Percentiles rank a stretch among this genome's conserved stretches.
Evolutionary conservation across 768 basidiomycete species (phyloP).

Genomic region (Termitomyces eurrhizus): DNA sequence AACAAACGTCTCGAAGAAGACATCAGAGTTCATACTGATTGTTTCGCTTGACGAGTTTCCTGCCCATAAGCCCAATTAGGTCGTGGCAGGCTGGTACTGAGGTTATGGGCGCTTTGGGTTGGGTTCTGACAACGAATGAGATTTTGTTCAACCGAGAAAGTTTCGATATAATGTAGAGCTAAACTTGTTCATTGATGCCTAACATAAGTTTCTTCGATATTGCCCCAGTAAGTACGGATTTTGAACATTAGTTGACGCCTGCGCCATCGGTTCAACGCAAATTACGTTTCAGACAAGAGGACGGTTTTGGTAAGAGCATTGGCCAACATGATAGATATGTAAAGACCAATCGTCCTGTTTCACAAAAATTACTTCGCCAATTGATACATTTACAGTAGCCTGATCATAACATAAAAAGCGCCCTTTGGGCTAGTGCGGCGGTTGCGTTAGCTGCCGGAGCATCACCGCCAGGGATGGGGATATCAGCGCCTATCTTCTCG

Average conservation of each 20-base stretch:
- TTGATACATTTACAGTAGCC: neutral
- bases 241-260: neutral
- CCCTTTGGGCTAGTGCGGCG: conserved; percentile 11
- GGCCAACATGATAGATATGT: neutral
- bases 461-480: conserved; percentile 39
- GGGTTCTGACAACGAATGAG: too few species aligned
- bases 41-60: too few species aligned
- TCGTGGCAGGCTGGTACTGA: too few species aligned
- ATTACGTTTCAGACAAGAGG: neutral
- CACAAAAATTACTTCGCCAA: neutral
- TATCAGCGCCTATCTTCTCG: conserved; percentile 38
- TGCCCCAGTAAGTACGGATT: too few species aligned
- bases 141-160: too few species aligned
- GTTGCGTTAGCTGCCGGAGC: conserved; percentile 25
- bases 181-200: too few species aligned
- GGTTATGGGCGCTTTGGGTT: too few species aligned
- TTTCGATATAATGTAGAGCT: too few species aligned
- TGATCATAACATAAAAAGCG: conserved; percentile 9
- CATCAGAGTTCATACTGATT: too few species aligned
- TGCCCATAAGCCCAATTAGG: too few species aligned
- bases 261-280: neutral
- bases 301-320: neutral
- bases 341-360: neutral
- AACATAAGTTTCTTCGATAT: too few species aligned
- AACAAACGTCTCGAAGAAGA: too few species aligned